Conservation (phyloP, 352 stramenopile species). For the Phytophthora macrochlamydospora region DNA sequence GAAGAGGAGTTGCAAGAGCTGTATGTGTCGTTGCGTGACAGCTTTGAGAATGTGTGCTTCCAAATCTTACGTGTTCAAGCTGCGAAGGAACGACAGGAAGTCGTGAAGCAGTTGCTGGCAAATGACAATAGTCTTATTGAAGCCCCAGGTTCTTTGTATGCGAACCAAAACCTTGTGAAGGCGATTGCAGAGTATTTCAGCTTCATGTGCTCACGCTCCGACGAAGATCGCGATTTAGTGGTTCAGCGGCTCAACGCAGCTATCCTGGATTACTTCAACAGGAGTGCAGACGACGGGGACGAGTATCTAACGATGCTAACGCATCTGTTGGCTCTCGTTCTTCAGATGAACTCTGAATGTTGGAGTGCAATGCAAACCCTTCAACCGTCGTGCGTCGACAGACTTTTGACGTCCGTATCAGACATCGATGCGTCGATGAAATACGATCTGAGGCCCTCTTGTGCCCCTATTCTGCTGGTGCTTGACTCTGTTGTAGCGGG, state of each 20-base stretch:
- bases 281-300: constrained; percentile 32
- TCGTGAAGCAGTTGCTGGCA: neutral
- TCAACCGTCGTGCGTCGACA: constrained; percentile 51
- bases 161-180: constrained; percentile 58
- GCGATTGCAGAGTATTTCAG: constrained; percentile 73
- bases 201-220: constrained; percentile 56
- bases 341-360: constrained; percentile 60
- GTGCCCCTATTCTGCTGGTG: constrained; percentile 63
- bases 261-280: constrained; percentile 48
- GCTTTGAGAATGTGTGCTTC: constrained; percentile 74
- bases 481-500: constrained; percentile 63
- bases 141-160: constrained; percentile 25
- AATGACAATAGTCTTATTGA: constrained; percentile 10
- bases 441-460: constrained; percentile 39
- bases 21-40: constrained; percentile 57
- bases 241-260: constrained; percentile 53
- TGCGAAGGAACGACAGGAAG: constrained; percentile 18
- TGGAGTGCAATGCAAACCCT: constrained; percentile 46
- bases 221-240: constrained; percentile 62
- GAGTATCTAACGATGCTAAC: constrained; percentile 55
- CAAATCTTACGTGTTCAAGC: constrained; percentile 60
- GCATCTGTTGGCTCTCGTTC: constrained; percentile 74
- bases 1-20: constrained; percentile 54
- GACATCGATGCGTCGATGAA: constrained; percentile 4
- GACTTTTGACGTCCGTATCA: constrained; percentile 50